phyloP scores from a whole-genome alignment of 768 basidiomycete genomes.

The Pleurotus tuber-regium region DNA sequence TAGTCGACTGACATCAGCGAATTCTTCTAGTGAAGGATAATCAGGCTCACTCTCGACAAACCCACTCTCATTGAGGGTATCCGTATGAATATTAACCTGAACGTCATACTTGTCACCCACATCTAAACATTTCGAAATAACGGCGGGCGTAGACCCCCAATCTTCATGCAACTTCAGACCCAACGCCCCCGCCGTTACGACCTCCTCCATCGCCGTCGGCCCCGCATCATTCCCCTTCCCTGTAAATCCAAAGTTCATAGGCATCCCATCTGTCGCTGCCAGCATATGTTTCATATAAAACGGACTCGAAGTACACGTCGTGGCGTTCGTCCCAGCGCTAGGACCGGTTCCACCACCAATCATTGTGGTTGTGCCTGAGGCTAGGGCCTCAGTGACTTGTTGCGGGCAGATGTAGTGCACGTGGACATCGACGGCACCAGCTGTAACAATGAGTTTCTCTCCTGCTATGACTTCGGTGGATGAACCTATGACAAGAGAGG shows the following conservation, averaged over 20 bases:
- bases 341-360: conserved; percentile 98
- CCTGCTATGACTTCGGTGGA: conserved; percentile 96
- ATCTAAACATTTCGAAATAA: conserved; percentile 72
- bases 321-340: conserved; percentile 84
- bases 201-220: conserved; percentile 68
- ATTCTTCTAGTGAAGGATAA: not conserved
- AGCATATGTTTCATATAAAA: conserved; percentile 93
- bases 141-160: conserved; percentile 90
- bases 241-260: conserved; percentile 93
- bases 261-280: conserved; percentile 82
- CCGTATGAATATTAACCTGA: conserved; percentile 96
- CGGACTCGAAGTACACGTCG: conserved; percentile 89
- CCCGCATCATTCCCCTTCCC: conserved; percentile 96
- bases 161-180: conserved; percentile 98
- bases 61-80: conserved; percentile 96
- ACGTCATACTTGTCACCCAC: conserved; percentile 92
- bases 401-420: conserved; percentile 96
- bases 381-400: conserved; percentile 82
- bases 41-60: conserved; percentile 83
- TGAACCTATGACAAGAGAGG: conserved; percentile 76
- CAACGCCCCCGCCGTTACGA: conserved; percentile 78
- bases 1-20: too few species aligned
- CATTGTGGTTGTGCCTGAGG: conserved; percentile 86
- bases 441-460: conserved; percentile 91
- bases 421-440: conserved; percentile 91